Percentiles rank a stretch among this genome's conserved stretches.
Conservation (phyloP, 2,329 filamentous ascomycete genomes). For the Amauroascus niger region DNA sequence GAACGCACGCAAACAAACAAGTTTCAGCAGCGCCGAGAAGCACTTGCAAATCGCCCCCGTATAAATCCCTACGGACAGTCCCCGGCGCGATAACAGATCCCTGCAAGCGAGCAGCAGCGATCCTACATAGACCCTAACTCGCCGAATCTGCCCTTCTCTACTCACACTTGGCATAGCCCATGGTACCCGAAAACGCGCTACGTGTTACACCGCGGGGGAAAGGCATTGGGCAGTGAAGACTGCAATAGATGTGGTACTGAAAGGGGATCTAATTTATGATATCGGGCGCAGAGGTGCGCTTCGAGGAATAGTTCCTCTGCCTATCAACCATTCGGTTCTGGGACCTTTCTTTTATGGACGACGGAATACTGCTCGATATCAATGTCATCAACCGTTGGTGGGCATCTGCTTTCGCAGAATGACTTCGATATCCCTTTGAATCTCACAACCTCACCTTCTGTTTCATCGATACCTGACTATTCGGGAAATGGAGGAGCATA, state of each 20-base stretch:
- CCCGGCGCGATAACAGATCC: constrained; percentile 5
- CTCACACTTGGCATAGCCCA: constrained; percentile 11
- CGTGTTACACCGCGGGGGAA: constrained; percentile 8
- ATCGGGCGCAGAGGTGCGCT: constrained; percentile 14
- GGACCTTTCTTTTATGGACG: constrained; percentile 4
- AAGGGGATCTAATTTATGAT: neutral
- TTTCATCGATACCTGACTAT: constrained; percentile 13
- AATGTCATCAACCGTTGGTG: constrained; percentile 20
- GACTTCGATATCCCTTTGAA: constrained; percentile 20
- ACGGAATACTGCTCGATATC: constrained; percentile 10
- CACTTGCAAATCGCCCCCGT: neutral
- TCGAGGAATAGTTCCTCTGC: constrained; percentile 6
- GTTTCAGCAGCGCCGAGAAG: constrained; percentile 1
- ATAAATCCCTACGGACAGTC: constrained; percentile 4
- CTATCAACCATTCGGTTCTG: neutral
- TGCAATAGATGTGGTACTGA: constrained; percentile 14
- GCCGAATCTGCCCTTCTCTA: constrained; percentile 8
- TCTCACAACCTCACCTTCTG: constrained; percentile 12
- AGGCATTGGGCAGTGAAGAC: constrained; percentile 1
- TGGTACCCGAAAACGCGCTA: constrained; percentile 6
- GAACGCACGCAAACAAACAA: neutral
- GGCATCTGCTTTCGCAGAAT: constrained; percentile 19
- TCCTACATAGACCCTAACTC: constrained; percentile 6
- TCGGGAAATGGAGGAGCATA: constrained; percentile 12
- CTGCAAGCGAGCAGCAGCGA: constrained; percentile 8